Base-by-base conservation (phyloP, 768 basidiomycete genomes). In the Sporobolomyces roseus region DNA sequence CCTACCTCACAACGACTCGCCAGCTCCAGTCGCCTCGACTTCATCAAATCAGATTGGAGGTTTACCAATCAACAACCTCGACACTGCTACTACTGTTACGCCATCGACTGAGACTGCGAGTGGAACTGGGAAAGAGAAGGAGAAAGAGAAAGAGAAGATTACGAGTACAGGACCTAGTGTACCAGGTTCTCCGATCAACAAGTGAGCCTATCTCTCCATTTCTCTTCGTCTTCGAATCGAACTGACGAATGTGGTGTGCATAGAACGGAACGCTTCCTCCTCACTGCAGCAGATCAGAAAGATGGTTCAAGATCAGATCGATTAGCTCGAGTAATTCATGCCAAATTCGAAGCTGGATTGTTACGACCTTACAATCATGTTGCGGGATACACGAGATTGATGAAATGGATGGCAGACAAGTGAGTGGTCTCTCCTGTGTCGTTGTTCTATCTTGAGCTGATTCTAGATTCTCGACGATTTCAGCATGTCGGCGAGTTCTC, bases 321-420 rank as follows among this genome's bases (percentile, higher is more conserved):
- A 1, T 80, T 98, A 58, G 90, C 88, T 73, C 84, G 89, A 65
- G 94, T 97, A 72, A 98, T 97, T 73, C 85, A 89, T 73, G 91
- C 90, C 75, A 98, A 97, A 79, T 97, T 96, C 79, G 93, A 98
- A 76, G 94, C 94, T 3, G 94, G 93, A 0, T 78, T 98, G 49
- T 80, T 97, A 72, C 93, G 91, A 76, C 94, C 94, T 4, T 96
- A 94, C 75, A 93, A 97, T 79, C 96, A 97, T 74, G 91, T 93
- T 56, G 93, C 93, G 76, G 94, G 94, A 0, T 98, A 97, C 75
- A 88, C 91, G 19, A 82, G 93, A 67, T 79, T 97, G 71, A 89
- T 87, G 62, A 84, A 89, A 63, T 97, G 93, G 93, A 94, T 97
- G 91, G 91, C 93, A 73, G 82, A 87, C 77, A 91, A 93, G 91